phyloP scores from a whole-genome alignment of 192 early-diverging fungal species.

The Backusella tarrabulga region DNA sequence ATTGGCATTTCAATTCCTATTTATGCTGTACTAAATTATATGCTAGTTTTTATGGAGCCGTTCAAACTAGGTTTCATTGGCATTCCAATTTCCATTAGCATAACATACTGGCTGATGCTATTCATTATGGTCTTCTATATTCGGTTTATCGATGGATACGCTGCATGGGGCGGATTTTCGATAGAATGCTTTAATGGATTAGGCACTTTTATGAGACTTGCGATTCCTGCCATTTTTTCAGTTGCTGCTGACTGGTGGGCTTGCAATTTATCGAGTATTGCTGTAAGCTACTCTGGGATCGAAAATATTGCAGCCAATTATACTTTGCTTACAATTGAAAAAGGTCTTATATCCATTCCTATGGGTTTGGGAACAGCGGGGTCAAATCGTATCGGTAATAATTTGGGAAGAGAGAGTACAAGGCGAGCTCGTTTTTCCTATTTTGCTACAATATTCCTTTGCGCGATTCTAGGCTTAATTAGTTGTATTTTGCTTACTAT shows the following conservation, averaged over 20 bases:
- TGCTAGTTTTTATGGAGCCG: constrained; percentile 72
- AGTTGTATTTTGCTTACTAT: constrained; percentile 45
- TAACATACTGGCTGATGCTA: constrained; percentile 75
- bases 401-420: constrained; percentile 58
- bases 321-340: constrained; percentile 68
- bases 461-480: constrained; percentile 46
- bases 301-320: constrained; percentile 80
- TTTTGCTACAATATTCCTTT: constrained; percentile 50
- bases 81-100: constrained; percentile 73
- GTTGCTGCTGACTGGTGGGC: constrained; percentile 75
- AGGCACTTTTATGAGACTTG: constrained; percentile 60
- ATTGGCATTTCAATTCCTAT: constrained; percentile 67
- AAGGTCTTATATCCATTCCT: constrained; percentile 70
- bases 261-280: constrained; percentile 67
- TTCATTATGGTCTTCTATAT: constrained; percentile 66
- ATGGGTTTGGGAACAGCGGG: constrained; percentile 76
- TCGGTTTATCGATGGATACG: constrained; percentile 52
- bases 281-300: constrained; percentile 65
- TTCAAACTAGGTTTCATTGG: constrained; percentile 76
- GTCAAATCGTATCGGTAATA: constrained; percentile 77
- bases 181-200: constrained; percentile 59
- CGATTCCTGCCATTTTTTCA: constrained; percentile 75
- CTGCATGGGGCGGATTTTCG: constrained; percentile 86
- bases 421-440: constrained; percentile 51
- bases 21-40: constrained; percentile 75